Percentiles rank a stretch among this genome's conserved stretches.
These are phyloP conservation scores for Dujonia santamariae DNA, from an alignment of 1,139 yeast genomes.

Conservation along the genomic window DNA sequence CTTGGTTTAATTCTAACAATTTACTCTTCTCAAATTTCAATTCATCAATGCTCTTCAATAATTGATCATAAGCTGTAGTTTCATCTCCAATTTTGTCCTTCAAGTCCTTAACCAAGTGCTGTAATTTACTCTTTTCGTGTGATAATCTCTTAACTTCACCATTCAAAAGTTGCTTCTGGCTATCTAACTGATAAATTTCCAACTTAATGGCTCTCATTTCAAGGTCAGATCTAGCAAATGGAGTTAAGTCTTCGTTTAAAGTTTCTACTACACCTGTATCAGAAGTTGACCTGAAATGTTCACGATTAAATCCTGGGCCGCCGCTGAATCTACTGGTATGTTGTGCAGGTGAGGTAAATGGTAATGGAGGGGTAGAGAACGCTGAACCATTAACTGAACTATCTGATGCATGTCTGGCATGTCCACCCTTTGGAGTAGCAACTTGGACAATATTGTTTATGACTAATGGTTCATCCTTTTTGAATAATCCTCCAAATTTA, in stretches of 20 bases:
- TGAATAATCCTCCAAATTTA: slow-evolving; percentile 33
- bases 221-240: slow-evolving; percentile 17
- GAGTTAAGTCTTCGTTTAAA: slow-evolving; percentile 7
- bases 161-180: slow-evolving; percentile 22
- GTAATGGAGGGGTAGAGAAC: slow-evolving; percentile 46
- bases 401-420: slow-evolving; percentile 42
- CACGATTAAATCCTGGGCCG: slow-evolving; percentile 11
- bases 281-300: slow-evolving; percentile 38
- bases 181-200: slow-evolving; percentile 42
- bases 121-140: slow-evolving; percentile 26
- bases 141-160: slow-evolving; percentile 29
- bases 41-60: slow-evolving; percentile 27
- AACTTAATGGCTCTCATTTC: slow-evolving; percentile 35
- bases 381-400: slow-evolving; percentile 35
- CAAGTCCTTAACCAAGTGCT: slow-evolving; percentile 24
- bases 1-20: slow-evolving; percentile 18
- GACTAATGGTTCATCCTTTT: slow-evolving; percentile 12
- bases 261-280: slow-evolving; percentile 20
- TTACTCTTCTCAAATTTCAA: slow-evolving; percentile 25
- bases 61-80: slow-evolving; percentile 21
- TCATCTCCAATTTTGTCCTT: slow-evolving; percentile 24
- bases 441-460: slow-evolving; percentile 15
- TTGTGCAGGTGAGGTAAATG: slow-evolving; percentile 20
- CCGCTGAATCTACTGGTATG: slow-evolving; percentile 7
- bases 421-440: slow-evolving; percentile 18